Evolutionary conservation across 1,139 yeast genomes (phyloP).

Genomic region (Taiozyma sp.): DNA sequence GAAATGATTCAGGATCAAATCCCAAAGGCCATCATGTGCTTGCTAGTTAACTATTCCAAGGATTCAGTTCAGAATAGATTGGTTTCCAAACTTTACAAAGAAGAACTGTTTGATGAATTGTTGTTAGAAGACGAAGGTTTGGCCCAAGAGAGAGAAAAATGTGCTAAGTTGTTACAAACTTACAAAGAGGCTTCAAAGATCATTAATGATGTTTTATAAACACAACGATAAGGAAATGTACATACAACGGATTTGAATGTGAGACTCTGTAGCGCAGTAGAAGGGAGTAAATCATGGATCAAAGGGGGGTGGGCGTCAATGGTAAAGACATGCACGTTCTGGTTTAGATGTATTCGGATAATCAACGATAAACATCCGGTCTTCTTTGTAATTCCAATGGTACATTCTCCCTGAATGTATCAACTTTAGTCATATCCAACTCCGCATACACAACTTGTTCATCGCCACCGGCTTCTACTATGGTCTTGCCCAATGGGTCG

Average conservation of each 20-base stretch:
- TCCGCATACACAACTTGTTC: constrained; percentile 75
- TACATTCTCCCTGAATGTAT: constrained; percentile 54
- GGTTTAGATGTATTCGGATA: background rate
- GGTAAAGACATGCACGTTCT: background rate
- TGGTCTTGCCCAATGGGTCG: constrained; percentile 65
- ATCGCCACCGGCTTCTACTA: constrained; percentile 69
- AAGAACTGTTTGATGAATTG: constrained; percentile 74
- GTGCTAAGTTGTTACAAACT: constrained; percentile 74
- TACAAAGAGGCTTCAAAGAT: constrained; percentile 87
- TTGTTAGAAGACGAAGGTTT: constrained; percentile 84
- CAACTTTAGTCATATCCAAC: constrained; percentile 50
- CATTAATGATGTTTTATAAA: constrained; percentile 76
- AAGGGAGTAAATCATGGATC: no score
- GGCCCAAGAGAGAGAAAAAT: constrained; percentile 88
- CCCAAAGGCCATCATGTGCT: constrained; percentile 96
- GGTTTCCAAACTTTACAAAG: constrained; percentile 88
- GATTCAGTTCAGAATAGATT: constrained; percentile 86
- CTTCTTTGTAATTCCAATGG: constrained; percentile 78
- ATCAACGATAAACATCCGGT: constrained; percentile 59
- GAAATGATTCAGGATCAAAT: constrained; percentile 97
- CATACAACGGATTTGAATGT: background rate
- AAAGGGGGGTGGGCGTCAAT: no score
- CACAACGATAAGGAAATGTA: background rate
- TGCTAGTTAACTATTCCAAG: constrained; percentile 82
- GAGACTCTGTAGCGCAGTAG: background rate